phyloP scores from a whole-genome alignment of 768 basidiomycete genomes.

The Asterophora parasitica region DNA sequence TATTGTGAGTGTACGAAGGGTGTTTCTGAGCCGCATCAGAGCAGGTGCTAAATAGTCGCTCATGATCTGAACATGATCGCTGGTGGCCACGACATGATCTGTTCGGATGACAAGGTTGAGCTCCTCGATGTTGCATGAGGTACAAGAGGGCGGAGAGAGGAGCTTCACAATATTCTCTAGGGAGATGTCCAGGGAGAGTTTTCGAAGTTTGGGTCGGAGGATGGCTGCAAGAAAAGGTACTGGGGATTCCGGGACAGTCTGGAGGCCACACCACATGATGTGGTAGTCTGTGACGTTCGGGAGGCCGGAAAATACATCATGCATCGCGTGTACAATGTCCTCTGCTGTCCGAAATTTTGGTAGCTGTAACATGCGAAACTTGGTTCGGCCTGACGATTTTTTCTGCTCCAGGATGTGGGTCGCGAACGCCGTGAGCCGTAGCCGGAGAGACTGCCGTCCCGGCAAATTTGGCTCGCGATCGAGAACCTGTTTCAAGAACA shows the following conservation, averaged over 20 bases:
- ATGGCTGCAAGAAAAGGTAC: conserved; percentile 30
- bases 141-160: conserved; percentile 23
- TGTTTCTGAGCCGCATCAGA: conserved; percentile 29
- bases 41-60: conserved; percentile 33
- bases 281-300: conserved; percentile 46
- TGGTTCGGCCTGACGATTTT: conserved; percentile 20
- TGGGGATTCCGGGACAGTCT: conserved; percentile 23
- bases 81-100: conserved; percentile 24
- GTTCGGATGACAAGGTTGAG: conserved; percentile 39
- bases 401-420: conserved; percentile 29
- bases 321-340: conserved; percentile 36
- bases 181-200: conserved; percentile 38
- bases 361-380: conserved; percentile 23
- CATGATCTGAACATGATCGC: conserved; percentile 28
- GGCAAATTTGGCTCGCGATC: conserved; percentile 21
- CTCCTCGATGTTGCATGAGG: conserved; percentile 32
- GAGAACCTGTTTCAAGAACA: conserved; percentile 38
- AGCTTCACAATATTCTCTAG: conserved; percentile 37
- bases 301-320: conserved; percentile 38
- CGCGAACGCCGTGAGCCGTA: conserved; percentile 28
- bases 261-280: conserved; percentile 44
- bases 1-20: conserved; percentile 35
- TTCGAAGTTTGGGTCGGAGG: conserved; percentile 33
- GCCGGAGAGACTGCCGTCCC: conserved; percentile 19
- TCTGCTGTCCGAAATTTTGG: conserved; percentile 28